Evolutionary conservation across 129 eudicot genomes (phyloP), one percentile per base, ranked within the genome.

Genomic region (Chrysanthemum seticuspe): DNA sequence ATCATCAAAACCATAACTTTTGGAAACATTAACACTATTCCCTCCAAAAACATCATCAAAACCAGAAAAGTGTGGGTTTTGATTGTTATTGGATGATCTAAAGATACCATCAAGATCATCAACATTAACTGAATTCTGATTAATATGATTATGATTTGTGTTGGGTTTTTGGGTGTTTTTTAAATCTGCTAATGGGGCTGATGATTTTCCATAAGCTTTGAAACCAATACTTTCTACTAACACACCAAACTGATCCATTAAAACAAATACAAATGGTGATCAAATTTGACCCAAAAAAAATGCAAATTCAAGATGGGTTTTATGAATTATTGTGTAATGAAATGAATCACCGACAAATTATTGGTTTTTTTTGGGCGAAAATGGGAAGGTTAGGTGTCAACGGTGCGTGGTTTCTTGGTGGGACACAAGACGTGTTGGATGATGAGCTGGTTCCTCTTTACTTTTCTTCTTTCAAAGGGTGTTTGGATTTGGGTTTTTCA

Each of bases 201-300:
- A 92, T 78, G 98, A 92, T 83, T 75, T 85, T 0, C 83, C 87
- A 16, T 84, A 81, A 15, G 95, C 76, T 73, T 84, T 91, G 85
- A 91, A 86, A 48, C 97, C 97, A 53, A 86, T 88, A 71, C 92
- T 88, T 71, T 88, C 89, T 1, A 91, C 97, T 85, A 91, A 81
- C 54, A 85, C 97, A 60, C 91, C 97, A 79, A 91, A 91, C 82
- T 91, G 82, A 72, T 91, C 97, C 97, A 91, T 91, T 36, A 52
- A 5, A 1, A 65, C 31, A 40, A 19, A 50, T 4, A 54, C n/a
- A 31, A 63, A 56, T 58, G 16, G 3, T 13, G n/a, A 2, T 18
- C 48, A 73, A 73, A 62, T 19, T 72, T 31, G 76, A 59, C 50
- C 27, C 48, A 50, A 53, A 57, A 15, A 72, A 44, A 48, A n/a